These are phyloP conservation scores for Emmonsiellopsis sp. DNA, from an alignment of 2,329 filamentous ascomycete genomes.

Conservation along the genomic window DNA sequence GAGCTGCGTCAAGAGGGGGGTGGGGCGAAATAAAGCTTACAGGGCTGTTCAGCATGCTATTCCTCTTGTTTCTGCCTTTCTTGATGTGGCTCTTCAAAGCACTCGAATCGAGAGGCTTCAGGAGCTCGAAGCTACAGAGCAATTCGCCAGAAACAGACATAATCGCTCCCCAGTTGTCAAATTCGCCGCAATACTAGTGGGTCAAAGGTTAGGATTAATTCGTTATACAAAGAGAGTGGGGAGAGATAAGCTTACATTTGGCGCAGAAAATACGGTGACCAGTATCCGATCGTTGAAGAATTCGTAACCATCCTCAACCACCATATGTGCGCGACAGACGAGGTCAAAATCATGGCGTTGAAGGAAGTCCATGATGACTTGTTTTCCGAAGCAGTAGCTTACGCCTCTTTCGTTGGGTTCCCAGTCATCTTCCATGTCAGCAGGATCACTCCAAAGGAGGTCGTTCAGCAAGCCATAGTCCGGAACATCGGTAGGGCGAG, in stretches of 20 bases:
- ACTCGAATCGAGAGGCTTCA: slow-evolving; percentile 93
- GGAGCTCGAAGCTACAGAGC: slow-evolving; percentile 90
- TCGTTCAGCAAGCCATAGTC: slow-evolving; percentile 95
- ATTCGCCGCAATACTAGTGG: slow-evolving; percentile 89
- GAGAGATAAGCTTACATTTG: slow-evolving; percentile 63
- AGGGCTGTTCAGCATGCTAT: slow-evolving; percentile 92
- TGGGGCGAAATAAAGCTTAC: slow-evolving; percentile 54
- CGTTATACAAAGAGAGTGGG: slow-evolving; percentile 14
- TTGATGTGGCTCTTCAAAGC: slow-evolving; percentile 98
- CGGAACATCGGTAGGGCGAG: slow-evolving; percentile 89
- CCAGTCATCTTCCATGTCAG: slow-evolving; percentile 97
- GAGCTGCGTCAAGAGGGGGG: slow-evolving; percentile 9
- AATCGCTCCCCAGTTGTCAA: slow-evolving; percentile 97
- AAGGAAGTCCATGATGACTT: slow-evolving; percentile 93
- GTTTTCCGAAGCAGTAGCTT: slow-evolving; percentile 97
- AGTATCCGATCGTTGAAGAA: slow-evolving; percentile 94
- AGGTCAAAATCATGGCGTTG: slow-evolving; percentile 93
- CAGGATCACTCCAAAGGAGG: slow-evolving; percentile 92
- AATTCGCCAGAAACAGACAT: slow-evolving; percentile 95
- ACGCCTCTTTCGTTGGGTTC: slow-evolving; percentile 95
- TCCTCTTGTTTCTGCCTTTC: slow-evolving; percentile 88
- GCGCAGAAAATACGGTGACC: slow-evolving; percentile 94
- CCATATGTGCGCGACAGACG: slow-evolving; percentile 96
- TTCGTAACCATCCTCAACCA: slow-evolving; percentile 97
- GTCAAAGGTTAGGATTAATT: slow-evolving; percentile 10